Percentiles rank a stretch among this genome's conserved stretches.
Conservation (phyloP, 2,329 filamentous ascomycete genomes). For the Microdochium nivale region DNA sequence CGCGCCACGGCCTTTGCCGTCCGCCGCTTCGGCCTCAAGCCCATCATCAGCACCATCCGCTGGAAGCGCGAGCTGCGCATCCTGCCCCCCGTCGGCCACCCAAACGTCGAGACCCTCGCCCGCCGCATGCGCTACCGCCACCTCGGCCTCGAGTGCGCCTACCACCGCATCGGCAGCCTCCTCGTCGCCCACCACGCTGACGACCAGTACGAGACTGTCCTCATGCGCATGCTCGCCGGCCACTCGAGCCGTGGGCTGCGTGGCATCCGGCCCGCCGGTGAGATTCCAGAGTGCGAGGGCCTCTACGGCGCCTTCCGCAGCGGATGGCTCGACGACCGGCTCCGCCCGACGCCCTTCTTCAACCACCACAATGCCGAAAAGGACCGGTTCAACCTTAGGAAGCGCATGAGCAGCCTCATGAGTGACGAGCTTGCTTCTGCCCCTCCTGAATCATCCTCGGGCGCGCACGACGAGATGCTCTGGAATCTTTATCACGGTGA, state of each 20-base stretch:
- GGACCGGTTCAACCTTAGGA: conserved; percentile 13
- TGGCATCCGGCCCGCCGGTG: conserved; percentile 55
- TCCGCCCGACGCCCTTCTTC: conserved; percentile 23
- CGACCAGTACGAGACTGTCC: conserved; percentile 82
- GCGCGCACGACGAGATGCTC: conserved; percentile 3
- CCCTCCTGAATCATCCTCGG: no score
- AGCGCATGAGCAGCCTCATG: conserved; percentile 9
- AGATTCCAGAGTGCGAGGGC: conserved; percentile 79
- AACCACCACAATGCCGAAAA: conserved; percentile 19
- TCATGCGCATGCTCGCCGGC: conserved; percentile 66
- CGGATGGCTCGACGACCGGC: conserved; percentile 43
- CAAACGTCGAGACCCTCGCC: conserved; percentile 70
- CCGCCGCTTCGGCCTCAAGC: conserved; percentile 21
- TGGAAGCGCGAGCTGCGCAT: conserved; percentile 14
- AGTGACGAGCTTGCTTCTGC: conserved; percentile 1
- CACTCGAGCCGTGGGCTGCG: conserved; percentile 62
- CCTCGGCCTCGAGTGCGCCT: conserved; percentile 53
- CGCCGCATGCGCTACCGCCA: conserved; percentile 64
- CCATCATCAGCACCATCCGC: conserved; percentile 12
- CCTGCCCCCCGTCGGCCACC: conserved; percentile 21
- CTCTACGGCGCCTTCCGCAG: conserved; percentile 64
- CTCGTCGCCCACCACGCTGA: conserved; percentile 82
- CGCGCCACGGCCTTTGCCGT: conserved; percentile 30
- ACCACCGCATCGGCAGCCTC: conserved; percentile 45
- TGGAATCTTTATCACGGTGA: conserved; percentile 6